Conservation (phyloP, 805 yeast genomes). For the Suhomyces emberorum region DNA sequence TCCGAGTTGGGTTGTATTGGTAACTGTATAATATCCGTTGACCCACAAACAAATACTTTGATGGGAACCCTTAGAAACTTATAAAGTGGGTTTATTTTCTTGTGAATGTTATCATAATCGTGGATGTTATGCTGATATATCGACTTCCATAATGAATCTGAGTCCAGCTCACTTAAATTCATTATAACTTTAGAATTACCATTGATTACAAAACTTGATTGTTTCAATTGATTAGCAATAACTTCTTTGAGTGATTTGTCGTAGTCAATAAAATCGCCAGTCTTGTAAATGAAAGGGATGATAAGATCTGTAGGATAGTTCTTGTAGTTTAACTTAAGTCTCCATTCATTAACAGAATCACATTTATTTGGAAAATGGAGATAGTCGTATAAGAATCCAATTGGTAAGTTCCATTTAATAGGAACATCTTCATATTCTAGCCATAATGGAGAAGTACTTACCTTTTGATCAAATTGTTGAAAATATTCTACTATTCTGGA, state of each 20-base stretch:
- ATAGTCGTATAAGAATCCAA: conserved; percentile 66
- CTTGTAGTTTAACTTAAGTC: conserved; percentile 22
- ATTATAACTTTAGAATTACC: conserved; percentile 82
- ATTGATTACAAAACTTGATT: conserved; percentile 68
- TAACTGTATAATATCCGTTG: conserved; percentile 32
- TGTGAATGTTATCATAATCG: conserved; percentile 22
- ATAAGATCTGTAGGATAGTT: conserved; percentile 29
- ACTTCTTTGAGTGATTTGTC: conserved; percentile 40
- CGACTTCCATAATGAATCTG: conserved; percentile 56
- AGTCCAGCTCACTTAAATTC: conserved; percentile 63
- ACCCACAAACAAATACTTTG: conserved; percentile 43
- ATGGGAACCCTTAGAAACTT: conserved; percentile 42
- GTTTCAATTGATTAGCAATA: conserved; percentile 81
- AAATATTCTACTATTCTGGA: conserved; percentile 38
- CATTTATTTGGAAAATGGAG: conserved; percentile 17
- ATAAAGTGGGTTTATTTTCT: conserved; percentile 23
- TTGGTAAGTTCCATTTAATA: conserved; percentile 72
- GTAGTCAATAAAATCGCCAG: conserved; percentile 18
- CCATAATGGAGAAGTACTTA: conserved; percentile 45
- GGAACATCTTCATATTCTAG: conserved; percentile 63
- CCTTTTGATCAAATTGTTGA: conserved; percentile 17
- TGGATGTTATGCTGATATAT: conserved; percentile 34
- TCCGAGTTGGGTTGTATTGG: conserved; percentile 10
- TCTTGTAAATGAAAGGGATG: conserved; percentile 25
- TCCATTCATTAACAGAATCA: conserved; percentile 31